Percentiles rank a stretch among this genome's conserved stretches.
Conservation (phyloP, 768 basidiomycete genomes). For the Dentipellis sp. region DNA sequence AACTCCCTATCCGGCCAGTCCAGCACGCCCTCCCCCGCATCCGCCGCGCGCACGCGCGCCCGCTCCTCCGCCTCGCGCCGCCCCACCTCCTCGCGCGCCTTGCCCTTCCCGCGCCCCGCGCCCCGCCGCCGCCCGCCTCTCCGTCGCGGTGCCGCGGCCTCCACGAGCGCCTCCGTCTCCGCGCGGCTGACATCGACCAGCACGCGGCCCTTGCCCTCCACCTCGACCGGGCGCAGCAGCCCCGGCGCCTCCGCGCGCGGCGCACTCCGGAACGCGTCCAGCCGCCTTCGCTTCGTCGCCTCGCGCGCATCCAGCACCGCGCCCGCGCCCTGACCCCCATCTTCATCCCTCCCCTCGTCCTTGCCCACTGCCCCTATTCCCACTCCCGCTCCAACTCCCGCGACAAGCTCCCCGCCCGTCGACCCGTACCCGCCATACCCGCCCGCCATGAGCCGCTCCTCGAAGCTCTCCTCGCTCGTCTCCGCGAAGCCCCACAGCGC, state of each 20-base stretch:
- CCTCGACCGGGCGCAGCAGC: conserved; percentile 49
- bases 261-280: conserved; percentile 55
- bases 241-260: conserved; percentile 19
- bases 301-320: conserved; percentile 40
- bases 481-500: conserved; percentile 41
- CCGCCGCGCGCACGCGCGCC: background rate
- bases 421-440: conserved; percentile 65
- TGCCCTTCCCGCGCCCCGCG: background rate
- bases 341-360: conserved; percentile 21
- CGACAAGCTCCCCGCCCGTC: too few relatives aligned
- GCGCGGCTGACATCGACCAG: conserved; percentile 49
- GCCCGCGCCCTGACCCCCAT: conserved; percentile 19
- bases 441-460: conserved; percentile 76
- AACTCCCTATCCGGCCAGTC: conserved; percentile 77
- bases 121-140: conserved; percentile 11
- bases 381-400: conserved; percentile 6
- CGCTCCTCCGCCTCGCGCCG: background rate
- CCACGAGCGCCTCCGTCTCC: conserved; percentile 23
- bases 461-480: conserved; percentile 62
- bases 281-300: conserved; percentile 52
- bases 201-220: conserved; percentile 65
- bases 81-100: background rate
- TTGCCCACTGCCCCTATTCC: conserved; percentile 34
- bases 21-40: conserved; percentile 26
- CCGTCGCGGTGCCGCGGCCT: too few relatives aligned